phyloP scores from a whole-genome alignment of 768 basidiomycete genomes.

The Termitomyces sp. region DNA sequence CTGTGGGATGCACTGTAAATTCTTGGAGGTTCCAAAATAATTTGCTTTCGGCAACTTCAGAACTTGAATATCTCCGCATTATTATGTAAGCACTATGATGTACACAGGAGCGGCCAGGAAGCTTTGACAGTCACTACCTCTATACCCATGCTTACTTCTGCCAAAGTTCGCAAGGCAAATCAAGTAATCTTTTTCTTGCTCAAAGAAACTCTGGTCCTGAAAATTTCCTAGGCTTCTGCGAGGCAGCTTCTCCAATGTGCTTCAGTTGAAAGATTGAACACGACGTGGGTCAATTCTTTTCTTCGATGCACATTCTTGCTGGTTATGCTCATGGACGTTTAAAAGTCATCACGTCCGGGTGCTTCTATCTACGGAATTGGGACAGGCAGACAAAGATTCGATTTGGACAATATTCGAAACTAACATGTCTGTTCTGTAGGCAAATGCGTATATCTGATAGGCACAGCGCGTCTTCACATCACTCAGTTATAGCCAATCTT shows the following conservation, averaged over 20 bases:
- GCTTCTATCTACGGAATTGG: constrained; percentile 31
- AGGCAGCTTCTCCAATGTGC: constrained; percentile 12
- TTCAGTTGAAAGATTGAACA: constrained; percentile 1
- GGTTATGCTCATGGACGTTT: not conserved
- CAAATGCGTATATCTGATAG: not conserved
- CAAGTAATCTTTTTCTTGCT: constrained; percentile 5
- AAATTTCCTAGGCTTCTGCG: constrained; percentile 15
- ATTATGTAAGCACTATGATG: constrained; percentile 12
- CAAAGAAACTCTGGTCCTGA: not conserved
- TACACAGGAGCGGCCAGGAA: too few relatives aligned
- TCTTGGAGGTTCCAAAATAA: not conserved
- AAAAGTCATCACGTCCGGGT: constrained; percentile 19
- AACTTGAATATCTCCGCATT: constrained; percentile 3
- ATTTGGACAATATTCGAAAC: constrained; percentile 54
- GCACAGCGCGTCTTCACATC: not conserved
- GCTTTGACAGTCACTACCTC: not conserved
- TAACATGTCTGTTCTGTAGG: constrained; percentile 58
- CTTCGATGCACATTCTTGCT: not conserved
- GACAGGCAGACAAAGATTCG: constrained; percentile 32
- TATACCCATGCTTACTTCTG: constrained; percentile 7
- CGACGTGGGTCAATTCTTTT: constrained; percentile 8
- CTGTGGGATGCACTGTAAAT: too few relatives aligned
- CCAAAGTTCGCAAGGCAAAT: constrained; percentile 18
- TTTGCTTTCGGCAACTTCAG: not conserved
- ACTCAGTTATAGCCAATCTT: constrained; percentile 51